Evolutionary conservation across 495 filamentous ascomycete genomes (phyloP).

Genomic region (Thozetella sp.): DNA sequence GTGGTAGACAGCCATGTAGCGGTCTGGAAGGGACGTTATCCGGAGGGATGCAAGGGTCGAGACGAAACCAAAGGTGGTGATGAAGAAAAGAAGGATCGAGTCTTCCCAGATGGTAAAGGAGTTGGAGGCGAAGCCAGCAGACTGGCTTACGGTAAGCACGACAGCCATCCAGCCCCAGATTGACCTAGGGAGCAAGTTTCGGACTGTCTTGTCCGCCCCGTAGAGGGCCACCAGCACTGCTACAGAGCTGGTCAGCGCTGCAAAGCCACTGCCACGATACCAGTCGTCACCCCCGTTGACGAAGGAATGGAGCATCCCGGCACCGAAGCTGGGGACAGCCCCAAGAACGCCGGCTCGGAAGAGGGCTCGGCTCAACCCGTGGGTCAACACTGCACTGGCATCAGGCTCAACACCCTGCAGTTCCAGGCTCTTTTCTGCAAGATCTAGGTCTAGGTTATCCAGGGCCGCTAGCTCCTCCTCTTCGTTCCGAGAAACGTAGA

Average conservation of each 20-base stretch:
- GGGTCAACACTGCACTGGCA: slow-evolving; percentile 21
- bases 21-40: slow-evolving; percentile 60
- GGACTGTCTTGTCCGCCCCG: slow-evolving; percentile 44
- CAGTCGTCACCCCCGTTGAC: slow-evolving; percentile 32
- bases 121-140: slow-evolving; percentile 91
- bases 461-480: slow-evolving; percentile 43
- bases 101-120: slow-evolving; percentile 99
- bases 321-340: slow-evolving; percentile 21
- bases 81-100: slow-evolving; percentile 88
- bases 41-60: slow-evolving; percentile 75
- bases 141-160: slow-evolving; percentile 79
- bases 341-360: slow-evolving; percentile 32
- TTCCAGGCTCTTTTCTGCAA: slow-evolving; percentile 43
- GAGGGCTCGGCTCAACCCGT: slow-evolving; percentile 34
- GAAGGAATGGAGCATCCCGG: slow-evolving; percentile 24
- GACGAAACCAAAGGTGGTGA: slow-evolving; percentile 80
- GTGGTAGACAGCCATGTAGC: slow-evolving; percentile 77
- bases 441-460: slow-evolving; percentile 43
- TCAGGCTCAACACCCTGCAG: slow-evolving; percentile 30
- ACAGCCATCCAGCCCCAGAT: slow-evolving; percentile 87
- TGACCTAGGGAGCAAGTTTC: slow-evolving; percentile 70
- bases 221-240: slow-evolving; percentile 62
- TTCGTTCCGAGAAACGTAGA: slow-evolving; percentile 65
- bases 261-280: slow-evolving; percentile 39
- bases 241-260: slow-evolving; percentile 64